Conservation (phyloP, 495 filamentous ascomycete genomes). For the Neurospora sp. region DNA sequence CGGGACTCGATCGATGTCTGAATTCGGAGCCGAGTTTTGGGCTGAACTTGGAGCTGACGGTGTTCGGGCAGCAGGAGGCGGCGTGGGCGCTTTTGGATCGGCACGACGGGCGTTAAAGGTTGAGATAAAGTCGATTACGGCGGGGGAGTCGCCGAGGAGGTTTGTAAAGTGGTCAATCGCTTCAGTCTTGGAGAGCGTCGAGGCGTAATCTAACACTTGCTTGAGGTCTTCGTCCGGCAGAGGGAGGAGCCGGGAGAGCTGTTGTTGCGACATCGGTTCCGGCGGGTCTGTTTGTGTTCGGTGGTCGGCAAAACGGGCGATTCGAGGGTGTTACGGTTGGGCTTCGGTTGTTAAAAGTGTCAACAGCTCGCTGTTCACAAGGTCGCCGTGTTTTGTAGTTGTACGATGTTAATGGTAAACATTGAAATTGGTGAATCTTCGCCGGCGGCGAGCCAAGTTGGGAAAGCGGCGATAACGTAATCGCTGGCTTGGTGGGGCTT, state of each 20-base stretch:
- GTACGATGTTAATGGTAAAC: not conserved
- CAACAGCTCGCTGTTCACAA: too few relatives aligned
- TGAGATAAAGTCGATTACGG: conserved; percentile 83
- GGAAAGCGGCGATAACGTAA: not conserved
- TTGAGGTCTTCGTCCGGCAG: conserved; percentile 73
- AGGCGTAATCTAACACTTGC: conserved; percentile 72
- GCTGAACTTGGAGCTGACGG: conserved; percentile 12
- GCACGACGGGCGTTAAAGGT: conserved; percentile 72
- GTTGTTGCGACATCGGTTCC: conserved; percentile 47
- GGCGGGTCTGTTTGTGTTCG: not conserved
- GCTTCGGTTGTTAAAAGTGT: too few relatives aligned
- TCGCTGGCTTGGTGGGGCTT: not conserved
- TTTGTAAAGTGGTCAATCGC: conserved; percentile 79
- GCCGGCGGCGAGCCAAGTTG: not conserved
- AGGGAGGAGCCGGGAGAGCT: conserved; percentile 67
- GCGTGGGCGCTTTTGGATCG: conserved; percentile 22
- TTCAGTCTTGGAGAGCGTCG: conserved; percentile 56
- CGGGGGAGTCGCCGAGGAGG: conserved; percentile 76
- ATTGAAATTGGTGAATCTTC: not conserved
- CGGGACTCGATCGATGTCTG: conserved; percentile 22
- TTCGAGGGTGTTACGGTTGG: not conserved
- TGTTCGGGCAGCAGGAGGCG: not conserved
- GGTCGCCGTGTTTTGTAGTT: not conserved
- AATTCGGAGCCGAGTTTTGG: conserved; percentile 4
- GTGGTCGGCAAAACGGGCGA: not conserved